Evolutionary conservation across 129 eudicot genomes (phyloP).

Genomic region (Flaveria sonorensis): DNA sequence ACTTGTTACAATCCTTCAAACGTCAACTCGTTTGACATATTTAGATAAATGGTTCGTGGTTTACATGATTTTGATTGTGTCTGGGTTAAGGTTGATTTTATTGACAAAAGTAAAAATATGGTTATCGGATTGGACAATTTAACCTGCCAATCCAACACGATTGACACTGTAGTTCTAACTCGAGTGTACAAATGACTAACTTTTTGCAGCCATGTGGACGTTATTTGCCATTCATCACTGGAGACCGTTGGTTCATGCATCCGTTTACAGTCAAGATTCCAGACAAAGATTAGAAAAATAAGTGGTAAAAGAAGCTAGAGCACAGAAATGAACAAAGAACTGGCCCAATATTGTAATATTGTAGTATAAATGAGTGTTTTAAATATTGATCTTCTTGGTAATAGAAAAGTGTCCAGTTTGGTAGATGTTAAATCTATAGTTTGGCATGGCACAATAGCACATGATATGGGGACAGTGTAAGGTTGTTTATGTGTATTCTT

Average conservation of each 20-base stretch:
- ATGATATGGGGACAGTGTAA: conserved; percentile 58
- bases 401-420: conserved; percentile 37
- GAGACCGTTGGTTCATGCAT: conserved; percentile 34
- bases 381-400: conserved; percentile 32
- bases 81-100: too few species aligned
- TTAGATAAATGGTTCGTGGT: too few species aligned
- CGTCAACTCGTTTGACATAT: too few species aligned
- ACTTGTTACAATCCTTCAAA: too few species aligned
- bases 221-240: neutral
- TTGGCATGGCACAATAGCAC: conserved; percentile 50
- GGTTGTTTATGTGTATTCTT: conserved; percentile 43
- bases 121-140: too few species aligned
- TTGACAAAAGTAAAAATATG: too few species aligned
- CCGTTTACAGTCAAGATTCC: conserved; percentile 29
- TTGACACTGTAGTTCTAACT: too few species aligned
- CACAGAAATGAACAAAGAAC: conserved; percentile 17
- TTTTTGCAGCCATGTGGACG: neutral
- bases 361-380: neutral
- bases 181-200: too few species aligned
- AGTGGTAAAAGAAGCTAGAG: conserved; percentile 20
- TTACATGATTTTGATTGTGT: too few species aligned
- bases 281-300: conserved; percentile 21
- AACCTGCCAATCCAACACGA: too few species aligned
- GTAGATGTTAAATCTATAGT: conserved; percentile 38
- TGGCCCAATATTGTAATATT: conserved; percentile 10